Conservation (phyloP, 2,329 filamentous ascomycete species). For the Tolypocladium ovalisporum region DNA sequence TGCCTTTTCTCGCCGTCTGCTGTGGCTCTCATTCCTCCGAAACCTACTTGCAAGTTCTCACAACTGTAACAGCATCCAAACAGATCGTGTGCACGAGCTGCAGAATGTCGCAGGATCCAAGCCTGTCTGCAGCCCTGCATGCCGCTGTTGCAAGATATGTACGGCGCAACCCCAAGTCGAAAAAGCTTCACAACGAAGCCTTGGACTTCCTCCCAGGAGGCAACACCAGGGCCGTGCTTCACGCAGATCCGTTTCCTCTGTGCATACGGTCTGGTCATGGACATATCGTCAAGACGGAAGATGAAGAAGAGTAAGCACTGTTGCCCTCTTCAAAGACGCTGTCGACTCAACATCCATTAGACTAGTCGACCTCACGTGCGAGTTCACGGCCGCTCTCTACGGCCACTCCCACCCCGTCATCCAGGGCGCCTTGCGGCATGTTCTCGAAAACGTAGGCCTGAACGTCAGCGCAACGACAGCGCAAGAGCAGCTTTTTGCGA, state of each 20-base stretch:
- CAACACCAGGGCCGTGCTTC: slow-evolving; percentile 33
- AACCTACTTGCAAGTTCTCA: too few species aligned
- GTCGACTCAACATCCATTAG: slow-evolving; percentile 10
- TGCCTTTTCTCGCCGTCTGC: too few species aligned
- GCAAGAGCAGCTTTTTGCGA: slow-evolving; percentile 40
- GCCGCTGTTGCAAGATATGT: slow-evolving; percentile 22
- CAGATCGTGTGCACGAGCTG: too few species aligned
- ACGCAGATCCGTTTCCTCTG: slow-evolving; percentile 32
- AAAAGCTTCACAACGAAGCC: slow-evolving; percentile 25
- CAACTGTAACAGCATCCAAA: too few species aligned
- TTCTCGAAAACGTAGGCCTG: slow-evolving; percentile 35
- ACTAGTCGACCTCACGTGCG: slow-evolving; percentile 51
- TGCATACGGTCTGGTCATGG: slow-evolving; percentile 25
- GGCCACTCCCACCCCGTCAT: slow-evolving; percentile 53
- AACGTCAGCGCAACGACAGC: slow-evolving; percentile 42
- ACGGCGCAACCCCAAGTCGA: slow-evolving; percentile 25
- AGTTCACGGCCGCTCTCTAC: slow-evolving; percentile 55
- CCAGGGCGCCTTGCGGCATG: slow-evolving; percentile 31
- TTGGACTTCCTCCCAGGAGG: slow-evolving; percentile 28
- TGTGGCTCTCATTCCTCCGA: too few species aligned
- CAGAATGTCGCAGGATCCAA: neutral
- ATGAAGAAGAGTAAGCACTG: slow-evolving; percentile 22
- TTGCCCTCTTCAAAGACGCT: neutral
- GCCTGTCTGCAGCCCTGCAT: slow-evolving; percentile 16
- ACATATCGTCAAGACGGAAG: slow-evolving; percentile 27